Evolutionary conservation across 805 yeast genomes (phyloP), one percentile per base, ranked within the genome.

Genomic region (Suhomyces faveliae): DNA sequence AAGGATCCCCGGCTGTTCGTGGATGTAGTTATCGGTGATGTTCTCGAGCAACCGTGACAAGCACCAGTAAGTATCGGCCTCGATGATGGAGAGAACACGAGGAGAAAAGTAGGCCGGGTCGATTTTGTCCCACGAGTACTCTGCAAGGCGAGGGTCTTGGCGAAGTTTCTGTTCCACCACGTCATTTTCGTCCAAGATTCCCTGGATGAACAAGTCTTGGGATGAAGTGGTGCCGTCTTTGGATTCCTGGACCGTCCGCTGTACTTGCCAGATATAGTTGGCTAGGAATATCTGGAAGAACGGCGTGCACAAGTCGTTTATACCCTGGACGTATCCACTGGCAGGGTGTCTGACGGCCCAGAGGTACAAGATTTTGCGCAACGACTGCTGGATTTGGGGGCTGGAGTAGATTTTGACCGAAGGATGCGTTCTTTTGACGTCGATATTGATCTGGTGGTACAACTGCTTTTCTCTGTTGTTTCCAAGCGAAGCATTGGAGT

Each of bases 321-420:
- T 92, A 22, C 99, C 99, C 70, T 92, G 99, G 17, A 92, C 99
- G 65, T 92, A 92, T 12, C 99, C 99, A 61, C 94, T 84, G 5
- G 98, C 97, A 1, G 99, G 98, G 63, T 94, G 98, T 55, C 98
- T 77, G 21, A 92, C 83, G 0, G 98, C 95, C 99, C 99, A 92
- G 27, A 92, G 71, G 60, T 90, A 92, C 46, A 92, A 70, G 8
- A 94, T 83, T 55, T 86, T 81, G 57, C 91, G 90, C 50, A 92
- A 71, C 12, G 95, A 81, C 47, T 83, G 71, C 56, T 92, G 98
- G 0, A 94, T 88, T 2, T 83, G 71, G 17, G 78, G 78, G 56
- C 63, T 80, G 12, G 85, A 75, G 60, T 92, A 92, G 30, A 92
- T 74, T 51, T 80, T 81, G 44, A 90, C 79, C 42, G 83, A 81